Evolutionary conservation across 2,329 filamentous ascomycete species (phyloP), one percentile per base, ranked within the genome.

Genomic region (Onygenales sp.): DNA sequence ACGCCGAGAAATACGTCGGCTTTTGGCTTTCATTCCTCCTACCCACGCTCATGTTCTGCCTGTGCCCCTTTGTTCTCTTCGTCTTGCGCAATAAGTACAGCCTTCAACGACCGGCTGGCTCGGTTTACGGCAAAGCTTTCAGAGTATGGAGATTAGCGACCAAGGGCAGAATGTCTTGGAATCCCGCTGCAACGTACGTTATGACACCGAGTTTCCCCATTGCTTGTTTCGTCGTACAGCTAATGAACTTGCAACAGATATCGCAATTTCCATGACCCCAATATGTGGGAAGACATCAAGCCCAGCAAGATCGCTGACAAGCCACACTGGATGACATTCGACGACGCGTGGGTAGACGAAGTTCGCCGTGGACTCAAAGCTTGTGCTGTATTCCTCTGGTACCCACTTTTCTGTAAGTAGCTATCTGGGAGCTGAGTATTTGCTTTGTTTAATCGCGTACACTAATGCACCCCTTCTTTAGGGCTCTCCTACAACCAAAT

Each of bases 281-380:
- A 74, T 13, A 78, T 87, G 70, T 89, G 85, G 82, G 81, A 88
- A 31, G 64, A 74, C 3, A 81, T 82, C 55, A 87, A 87, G 71
- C 86, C 86, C 2, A 86, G 82, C 64, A 72, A 75, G 38, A 75
- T 88, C 5, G 71, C 78, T 8, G 66, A 75, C 58, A 82, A 83
- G 52, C 86, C 86, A 0, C 42, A 53, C 0, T 91, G 86, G 86
- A 90, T 91, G 84, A 86, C 83, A 0, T 90, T 89, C 60, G 87
- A 92, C 57, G 88, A 92, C 60, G 81, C 81, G 51, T 92, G 87
- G 86, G 87, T 92, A 36, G 86, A 89, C 64, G 85, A 91, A 65
- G 82, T 90, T 48, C 77, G 77, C 51, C 84, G 86, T 69, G 86
- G 85, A 57, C 73, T 87, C 54, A 75, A 79, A 61, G 84, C 85